Evolutionary conservation across 805 yeast species (phyloP), one percentile per base, ranked within the genome.

Genomic region (Zygosaccharomyces gambellarensis): DNA sequence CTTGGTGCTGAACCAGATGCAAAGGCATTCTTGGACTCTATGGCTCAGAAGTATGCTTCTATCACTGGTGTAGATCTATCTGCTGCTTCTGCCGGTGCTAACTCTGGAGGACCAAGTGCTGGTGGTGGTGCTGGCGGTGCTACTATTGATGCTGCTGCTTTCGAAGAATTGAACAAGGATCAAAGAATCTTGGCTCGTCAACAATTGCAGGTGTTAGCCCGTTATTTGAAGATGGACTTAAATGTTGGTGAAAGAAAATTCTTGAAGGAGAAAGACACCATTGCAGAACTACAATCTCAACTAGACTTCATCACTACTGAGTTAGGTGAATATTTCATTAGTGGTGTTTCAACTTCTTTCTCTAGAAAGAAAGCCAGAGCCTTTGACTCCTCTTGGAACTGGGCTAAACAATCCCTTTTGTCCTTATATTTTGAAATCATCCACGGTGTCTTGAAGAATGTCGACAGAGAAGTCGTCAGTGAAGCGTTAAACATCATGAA

Each of bases 331-430:
- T 83, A 83, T 65, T 94, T 90, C 69, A 90, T 97, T 44, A 79
- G 83, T 51, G 98, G 99, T 67, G 85, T 94, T 62, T 76, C 83
- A 58, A 96, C 98, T 38, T 82, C 85, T 4, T 94, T 94, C 74
- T 87, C 96, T 29, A 78, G 92, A 54, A 79, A 87, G 73, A 94
- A 94, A 76, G 96, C 97, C 27, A 87, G 99, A 76, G 83, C 85
- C 47, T 94, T 92, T 71, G 98, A 94, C 72, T 90, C 97, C 21
- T 90, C 90, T 72, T 94, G 99, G 99, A 95, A 95, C 72, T 94
- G 99, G 99, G 97, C 98, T 43, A 87, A 97, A 72, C 99, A 94
- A 76, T 96, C 94, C 69, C 87, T 94, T 53, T 75, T 94, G 60
- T 81, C 90, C 44, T 85, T 94, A 88, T 94, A 87, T 74, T 94